Base-by-base conservation (phyloP, 305 asterid genomes). In the Striga hermonthica region DNA sequence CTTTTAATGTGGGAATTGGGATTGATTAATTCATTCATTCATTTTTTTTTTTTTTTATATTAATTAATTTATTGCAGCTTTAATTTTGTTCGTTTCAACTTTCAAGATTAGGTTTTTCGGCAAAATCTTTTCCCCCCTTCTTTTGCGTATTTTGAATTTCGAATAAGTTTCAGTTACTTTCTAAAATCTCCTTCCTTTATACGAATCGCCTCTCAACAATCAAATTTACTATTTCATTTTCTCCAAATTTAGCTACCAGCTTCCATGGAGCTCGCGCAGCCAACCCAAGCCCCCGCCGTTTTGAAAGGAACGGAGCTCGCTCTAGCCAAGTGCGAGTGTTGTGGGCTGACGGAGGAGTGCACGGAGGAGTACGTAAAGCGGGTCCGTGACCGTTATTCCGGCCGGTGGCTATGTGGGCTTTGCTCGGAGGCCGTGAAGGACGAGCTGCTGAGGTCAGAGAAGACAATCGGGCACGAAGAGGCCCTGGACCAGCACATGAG, bases 381-480 rank as follows among this genome's bases (percentile, higher is more conserved):
- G 16, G 86, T 88, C 9, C 75, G 88, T 0, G 91, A 83, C 0
- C 67, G 87, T 22, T 82, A 75, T 47, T 81, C 77, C 43, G 90
- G 90, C 28, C 80, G 80, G 7, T 88, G 93, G 90, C 82, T 88
- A 22, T 88, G 96, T 69, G 93, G 96, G 67, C 89, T 88, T 12
- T 88, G 95, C 50, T 48, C 84, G 0, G 95, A 88, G 77, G 93
- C 95, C 0, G 93, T 85, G 68, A 85, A 88, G 73, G 87, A 83
- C 5, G 95, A 88, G 75, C 50, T 77, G 7, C 65, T 48, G 9
- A 78, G 92, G 58, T 81, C 89, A 0, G 80, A 76, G 40, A 58
- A 72, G 3, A 68, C 71, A 60, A 81, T 83, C 38, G 81, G 90
- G 4, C 78, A 72, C 0, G 93, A 82, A 5, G 94, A 85, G 38